These are phyloP conservation scores for Quambalaria eucalypti DNA, from an alignment of 1,284 basidiomycete genomes.

Conservation along the genomic window DNA sequence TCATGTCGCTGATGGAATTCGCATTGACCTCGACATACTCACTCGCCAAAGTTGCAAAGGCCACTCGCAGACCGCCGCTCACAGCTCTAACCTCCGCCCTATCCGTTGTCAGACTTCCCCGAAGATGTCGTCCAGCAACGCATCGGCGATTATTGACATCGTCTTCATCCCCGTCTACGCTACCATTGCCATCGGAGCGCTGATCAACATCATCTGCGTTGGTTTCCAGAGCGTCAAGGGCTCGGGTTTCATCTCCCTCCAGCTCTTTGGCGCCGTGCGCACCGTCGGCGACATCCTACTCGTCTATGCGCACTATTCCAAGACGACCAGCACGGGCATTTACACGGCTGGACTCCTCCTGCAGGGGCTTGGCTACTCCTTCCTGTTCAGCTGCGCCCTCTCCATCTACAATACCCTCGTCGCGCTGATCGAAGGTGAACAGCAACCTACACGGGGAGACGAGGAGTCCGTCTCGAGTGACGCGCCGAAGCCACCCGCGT, in stretches of 20 bases:
- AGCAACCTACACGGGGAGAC: no score
- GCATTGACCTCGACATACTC: no score
- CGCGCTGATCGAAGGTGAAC: not conserved
- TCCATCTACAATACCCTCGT: not conserved
- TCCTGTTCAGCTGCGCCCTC: not conserved
- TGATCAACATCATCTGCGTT: not conserved
- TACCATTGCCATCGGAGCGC: not conserved
- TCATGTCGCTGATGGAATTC: no score
- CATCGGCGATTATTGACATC: slow-evolving; percentile 3
- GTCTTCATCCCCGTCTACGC: slow-evolving; percentile 6
- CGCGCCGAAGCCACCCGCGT: no score
- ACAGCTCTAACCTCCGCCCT: no score
- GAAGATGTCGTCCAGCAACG: no score
- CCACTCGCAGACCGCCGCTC: no score
- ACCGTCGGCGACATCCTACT: not conserved
- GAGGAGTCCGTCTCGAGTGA: no score
- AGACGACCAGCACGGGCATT: not conserved
- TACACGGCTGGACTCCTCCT: not conserved
- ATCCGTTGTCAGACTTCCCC: no score
- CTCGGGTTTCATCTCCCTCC: not conserved
- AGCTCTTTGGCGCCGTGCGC: not conserved
- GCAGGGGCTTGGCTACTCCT: not conserved
- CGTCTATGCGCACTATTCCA: not conserved
- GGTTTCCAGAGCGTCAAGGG: not conserved
- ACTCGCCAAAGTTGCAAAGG: no score